Evolutionary conservation across 371 early-diverging fungal species (phyloP).

Genomic region (Parasitella parasitica): DNA sequence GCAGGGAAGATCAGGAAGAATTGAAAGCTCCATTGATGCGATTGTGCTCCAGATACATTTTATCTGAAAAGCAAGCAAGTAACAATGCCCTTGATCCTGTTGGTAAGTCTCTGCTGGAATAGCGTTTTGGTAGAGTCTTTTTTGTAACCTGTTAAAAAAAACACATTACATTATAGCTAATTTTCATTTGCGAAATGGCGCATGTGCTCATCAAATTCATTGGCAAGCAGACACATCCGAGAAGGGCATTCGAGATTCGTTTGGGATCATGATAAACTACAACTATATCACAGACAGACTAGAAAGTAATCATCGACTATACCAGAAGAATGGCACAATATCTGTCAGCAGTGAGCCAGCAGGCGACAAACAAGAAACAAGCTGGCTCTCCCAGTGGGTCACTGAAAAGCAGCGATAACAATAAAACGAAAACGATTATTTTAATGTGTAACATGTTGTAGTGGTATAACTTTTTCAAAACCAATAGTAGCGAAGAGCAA

Average conservation of each 20-base stretch:
- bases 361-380: background rate
- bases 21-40: slow-evolving; percentile 62
- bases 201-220: slow-evolving; percentile 78
- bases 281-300: slow-evolving; percentile 65
- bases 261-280: slow-evolving; percentile 90
- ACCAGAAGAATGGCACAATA: slow-evolving; percentile 67
- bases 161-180: slow-evolving; percentile 49
- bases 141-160: background rate
- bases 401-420: background rate
- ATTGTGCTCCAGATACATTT: slow-evolving; percentile 70
- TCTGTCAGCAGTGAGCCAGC: slow-evolving; percentile 41
- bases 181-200: slow-evolving; percentile 90
- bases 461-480: slow-evolving; percentile 37
- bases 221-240: slow-evolving; percentile 80
- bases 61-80: slow-evolving; percentile 58
- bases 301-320: slow-evolving; percentile 74
- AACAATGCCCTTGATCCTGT: slow-evolving; percentile 77
- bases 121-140: too few species aligned
- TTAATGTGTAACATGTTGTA: background rate
- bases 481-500: slow-evolving; percentile 75
- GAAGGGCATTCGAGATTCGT: slow-evolving; percentile 75
- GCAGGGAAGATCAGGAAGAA: slow-evolving; percentile 18
- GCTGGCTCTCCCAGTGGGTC: slow-evolving; percentile 10
- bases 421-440: background rate
- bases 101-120: too few species aligned